These are phyloP conservation scores for Speleostelium caveatum DNA, from an alignment of 78 protist genomes.

Conservation along the genomic window DNA sequence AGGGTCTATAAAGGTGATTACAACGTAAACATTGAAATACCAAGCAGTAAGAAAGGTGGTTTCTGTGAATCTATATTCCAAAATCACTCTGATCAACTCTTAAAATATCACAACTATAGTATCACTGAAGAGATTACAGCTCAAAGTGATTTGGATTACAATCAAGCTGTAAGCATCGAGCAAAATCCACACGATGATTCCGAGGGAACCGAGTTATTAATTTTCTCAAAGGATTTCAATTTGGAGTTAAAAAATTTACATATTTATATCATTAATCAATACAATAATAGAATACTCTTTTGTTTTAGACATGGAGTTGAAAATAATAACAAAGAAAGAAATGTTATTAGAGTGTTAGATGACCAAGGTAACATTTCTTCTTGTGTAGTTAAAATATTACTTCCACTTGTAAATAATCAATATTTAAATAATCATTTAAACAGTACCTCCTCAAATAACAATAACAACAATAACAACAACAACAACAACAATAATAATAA, in stretches of 20 bases:
- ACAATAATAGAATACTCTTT: background rate
- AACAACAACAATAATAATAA: background rate
- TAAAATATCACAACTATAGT: conserved; percentile 13
- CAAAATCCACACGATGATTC: conserved; percentile 1
- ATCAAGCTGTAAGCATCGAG: background rate
- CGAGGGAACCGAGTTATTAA: conserved; percentile 1
- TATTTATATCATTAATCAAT: conserved; percentile 8
- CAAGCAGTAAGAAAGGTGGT: conserved; percentile 23
- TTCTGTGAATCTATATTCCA: conserved; percentile 11
- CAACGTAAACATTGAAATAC: conserved; percentile 29
- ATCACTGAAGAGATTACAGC: conserved; percentile 8
- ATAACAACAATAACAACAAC: background rate
- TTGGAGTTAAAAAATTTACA: conserved; percentile 24
- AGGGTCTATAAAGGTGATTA: conserved; percentile 33
- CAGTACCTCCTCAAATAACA: background rate
- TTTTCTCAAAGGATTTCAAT: conserved; percentile 18
- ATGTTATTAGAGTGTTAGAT: conserved; percentile 19
- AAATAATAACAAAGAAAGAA: background rate
- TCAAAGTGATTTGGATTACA: background rate
- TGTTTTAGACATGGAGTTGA: conserved; percentile 21
- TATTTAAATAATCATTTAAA: background rate
- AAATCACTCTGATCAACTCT: conserved; percentile 18
- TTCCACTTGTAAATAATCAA: conserved; percentile 5
- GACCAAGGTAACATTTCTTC: conserved; percentile 42
- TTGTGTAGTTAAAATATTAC: conserved; percentile 23